Evolutionary conservation across 805 yeast species (phyloP), one percentile per base, ranked within the genome.

Genomic region (Candida ulmi): DNA sequence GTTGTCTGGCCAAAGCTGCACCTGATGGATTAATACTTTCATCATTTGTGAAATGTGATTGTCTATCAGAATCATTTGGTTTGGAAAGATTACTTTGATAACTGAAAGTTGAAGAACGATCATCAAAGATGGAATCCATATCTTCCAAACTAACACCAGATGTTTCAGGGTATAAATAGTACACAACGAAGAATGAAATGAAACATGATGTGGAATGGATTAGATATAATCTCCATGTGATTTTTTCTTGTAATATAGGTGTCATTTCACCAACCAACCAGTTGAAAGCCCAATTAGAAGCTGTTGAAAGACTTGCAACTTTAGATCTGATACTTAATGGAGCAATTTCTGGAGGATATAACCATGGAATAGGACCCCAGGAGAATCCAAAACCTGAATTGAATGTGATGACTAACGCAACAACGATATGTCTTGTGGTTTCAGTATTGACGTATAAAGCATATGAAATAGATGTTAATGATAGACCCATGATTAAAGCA

Each of bases 281-380:
- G 63, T 88, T 88, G 67, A 87, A 88, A 7, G 86, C 73, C 97
- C 97, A 88, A 59, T 88, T 90, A 5, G 95, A 76, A 2, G 96
- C 95, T 1, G 96, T 88, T 1, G 95, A 83, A 45, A 87, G 66
- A 2, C 95, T 86, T 0, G 95, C 95, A 42, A 96, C 95, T 51
- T 88, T 84, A 4, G 95, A 87, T 39, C 97, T 74, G 11, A 88
- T 87, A 16, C 81, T 70, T 46, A 85, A 74, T 0, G 96, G 96
- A 39, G 88, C 72, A 36, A 90, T 87, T 62, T 87, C 96, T 44
- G 86, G 82, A 50, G 90, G 87, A 59, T 83, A 79, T 31, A 83
- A 62, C 96, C 96, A 88, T 11, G 95, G 95, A 39, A 88, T 80
- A 4, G 96, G 95, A 9, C 96, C 97, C 95, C 96, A 90, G 39